Evolutionary conservation across 2,329 filamentous ascomycete species (phyloP), one percentile per base, ranked within the genome.

Genomic region (Metarhizium brunneum): DNA sequence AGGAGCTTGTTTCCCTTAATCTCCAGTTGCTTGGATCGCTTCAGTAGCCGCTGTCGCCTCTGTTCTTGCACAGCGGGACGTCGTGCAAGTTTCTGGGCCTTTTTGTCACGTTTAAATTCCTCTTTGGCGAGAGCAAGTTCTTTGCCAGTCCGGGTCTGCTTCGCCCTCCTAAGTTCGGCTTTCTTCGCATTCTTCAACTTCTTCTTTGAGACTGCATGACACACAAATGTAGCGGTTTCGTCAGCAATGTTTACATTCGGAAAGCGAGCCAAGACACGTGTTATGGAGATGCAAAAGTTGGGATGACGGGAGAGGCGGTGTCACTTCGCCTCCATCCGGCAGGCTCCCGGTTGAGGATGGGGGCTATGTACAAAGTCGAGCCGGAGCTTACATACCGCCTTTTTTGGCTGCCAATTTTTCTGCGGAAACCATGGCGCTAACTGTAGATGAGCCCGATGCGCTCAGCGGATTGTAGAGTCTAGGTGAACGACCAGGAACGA

Each of bases 1-100:
- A 74, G 61, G 38, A 80, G 57, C 64, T 72, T 71, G 25, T 65
- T 59, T 2, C 70, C 73, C 63, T 76, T 66, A 2, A 61, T 63
- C 62, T 76, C 71, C 40, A 76, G 67, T 62, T 71, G 71, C 30
- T 73, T 57, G 10, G 65, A 63, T 55, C 71, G 70, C n/a, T 58
- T 58, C 29, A 72, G 66, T 52, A 76, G 60, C 20, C 69, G 70
- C 52, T 66, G 62, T 43, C 68, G 69, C 50, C 66, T 69, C 66
- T 72, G 75, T 58, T 74, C 71, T 7, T 65, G 59, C 60, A 73
- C 73, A 51, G 49, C 57, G n/a, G 61, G 58, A 54, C 65, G 65
- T 47, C 62, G 64, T 11, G 61, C 50, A 45, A 58, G 55, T 47
- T 58, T 60, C 56, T 69, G 69, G 55, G 62, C 55, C 60, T 69